Base-by-base conservation (phyloP, 192 early-diverging fungal genomes). In the Rhizophlyctis rosea region DNA sequence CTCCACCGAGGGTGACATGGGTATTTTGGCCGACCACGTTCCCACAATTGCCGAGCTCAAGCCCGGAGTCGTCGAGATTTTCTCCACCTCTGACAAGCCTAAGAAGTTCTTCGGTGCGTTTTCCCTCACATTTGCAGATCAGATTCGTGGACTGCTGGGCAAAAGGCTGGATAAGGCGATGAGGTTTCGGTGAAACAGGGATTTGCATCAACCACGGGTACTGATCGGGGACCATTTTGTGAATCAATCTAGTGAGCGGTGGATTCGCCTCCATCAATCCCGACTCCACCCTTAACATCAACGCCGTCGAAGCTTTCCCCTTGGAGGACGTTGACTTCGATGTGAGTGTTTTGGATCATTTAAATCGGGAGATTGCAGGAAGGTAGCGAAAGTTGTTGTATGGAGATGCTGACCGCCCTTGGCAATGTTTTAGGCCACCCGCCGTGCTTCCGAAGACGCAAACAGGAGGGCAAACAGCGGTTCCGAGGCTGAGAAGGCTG, bases 221-320 rank as follows among this genome's bases (percentile, higher is more conserved):
- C n/a, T n/a, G n/a, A n/a, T n/a, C n/a, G n/a, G n/a, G n/a, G n/a
- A n/a, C n/a, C n/a, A 44, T 18, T 44, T 44, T 44, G 39, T 18
- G 39, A 44, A 7, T 39, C 3, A 25, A 18, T 59, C 27, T 34
- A 92, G 91, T 92, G 50, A 89, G 87, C 76, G 96, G 96, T 64
- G 96, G 96, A 28, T 99, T 99, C 74, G 92, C 94, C 54, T 86
- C 88, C 65, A 88, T 99, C 79, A 95, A 99, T 87, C 87, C 91
- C 52, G 92, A 99, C 78, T 96, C 92, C 13, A 81, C 89, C 49
- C 82, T 97, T 59, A 94, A 98, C 87, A 94, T 99, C 77, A 97
- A 94, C 72, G 96, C 94, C 52, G 78, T 94, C 25, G 96, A 99
- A 79, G 96, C 95, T 30, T 85, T 90, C 71, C 77, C 88, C 44